Evolutionary conservation across 495 filamentous ascomycete species (phyloP), one percentile per base, ranked within the genome.

Genomic region (Penicillium lagena): DNA sequence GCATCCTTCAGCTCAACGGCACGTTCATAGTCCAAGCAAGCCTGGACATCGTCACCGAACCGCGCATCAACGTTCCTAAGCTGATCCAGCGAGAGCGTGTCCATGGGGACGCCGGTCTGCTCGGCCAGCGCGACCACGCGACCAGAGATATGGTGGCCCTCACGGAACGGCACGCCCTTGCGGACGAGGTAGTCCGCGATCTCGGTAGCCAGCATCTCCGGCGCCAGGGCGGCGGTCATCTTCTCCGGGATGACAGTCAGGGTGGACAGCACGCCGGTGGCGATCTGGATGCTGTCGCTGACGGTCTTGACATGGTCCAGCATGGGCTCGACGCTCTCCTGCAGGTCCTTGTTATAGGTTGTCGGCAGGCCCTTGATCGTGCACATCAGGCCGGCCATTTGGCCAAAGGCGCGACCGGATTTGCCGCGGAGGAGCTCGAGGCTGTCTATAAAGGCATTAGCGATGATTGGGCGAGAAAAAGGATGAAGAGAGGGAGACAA

Each of bases 341-440:
- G 91, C 12, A 95, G 72, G 59, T 95, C 87, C 71, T 96, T 95
- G 73, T 96, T 95, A 74, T 96, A 96, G 7, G 89, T 94, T 17
- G 81, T 86, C 2, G 91, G 89, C 14, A 95, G 75, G 30, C 86
- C 86, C 72, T 97, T 96, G 60, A 87, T 80, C 11, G 83, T 93
- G 63, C 77, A 80, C 81, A 89, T 91, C 53, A 96, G 72, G 30
- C 91, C 91, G 7, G 86, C 77, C 84, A 96, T 89, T 55, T 90
- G 83, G 2, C 89, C 89, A 58, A 95, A 91, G 8, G 82, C 82
- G 36, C 90, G 76, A 1, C 90, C 90, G 30, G 78, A 72, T 72
- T 96, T 96, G 12, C 90, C 91, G 6, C 91, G 78, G 29, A 97
- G 74, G 38, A 97, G 79, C 64, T 96, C 91, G 29, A 96, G 70